A percentile compares a stretch with the other conserved stretches of the same genome.
These are phyloP conservation scores for Cadophora sp. DNA, from an alignment of 2,329 filamentous ascomycete genomes.

Conservation along the genomic window DNA sequence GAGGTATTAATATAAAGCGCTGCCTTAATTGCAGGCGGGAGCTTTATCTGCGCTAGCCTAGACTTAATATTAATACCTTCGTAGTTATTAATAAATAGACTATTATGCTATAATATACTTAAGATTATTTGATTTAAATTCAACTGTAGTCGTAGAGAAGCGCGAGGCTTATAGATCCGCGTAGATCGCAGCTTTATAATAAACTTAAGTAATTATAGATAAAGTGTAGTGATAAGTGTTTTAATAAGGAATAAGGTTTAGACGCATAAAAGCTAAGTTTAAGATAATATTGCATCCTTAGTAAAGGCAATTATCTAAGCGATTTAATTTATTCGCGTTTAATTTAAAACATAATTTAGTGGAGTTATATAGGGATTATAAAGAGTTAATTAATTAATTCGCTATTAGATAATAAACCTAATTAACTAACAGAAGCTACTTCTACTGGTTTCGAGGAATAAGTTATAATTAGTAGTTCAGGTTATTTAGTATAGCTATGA, in stretches of 20 bases:
- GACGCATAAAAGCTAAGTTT: constrained; percentile 13
- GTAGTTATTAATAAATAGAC: constrained; percentile 13
- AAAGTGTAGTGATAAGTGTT: constrained; percentile 21
- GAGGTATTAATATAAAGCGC: constrained; percentile 27
- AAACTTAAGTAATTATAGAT: constrained; percentile 21
- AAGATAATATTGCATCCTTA: constrained; percentile 14
- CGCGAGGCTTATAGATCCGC: constrained; percentile 20
- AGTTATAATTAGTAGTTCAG: too few species aligned
- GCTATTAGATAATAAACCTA: too few species aligned
- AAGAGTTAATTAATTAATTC: constrained; percentile 12
- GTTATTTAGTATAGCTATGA: too few species aligned
- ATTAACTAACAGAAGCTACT: too few species aligned
- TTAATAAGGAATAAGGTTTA: constrained; percentile 11
- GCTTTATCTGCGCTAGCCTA: constrained; percentile 26
- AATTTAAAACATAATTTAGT: constrained; percentile 26
- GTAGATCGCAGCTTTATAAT: constrained; percentile 22
- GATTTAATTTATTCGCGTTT: constrained; percentile 27
- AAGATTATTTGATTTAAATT: constrained; percentile 17
- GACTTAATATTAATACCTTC: constrained; percentile 15
- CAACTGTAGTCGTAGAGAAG: constrained; percentile 19
- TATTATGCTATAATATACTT: constrained; percentile 19
- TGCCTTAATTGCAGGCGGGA: constrained; percentile 28
- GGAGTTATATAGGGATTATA: constrained; percentile 21
- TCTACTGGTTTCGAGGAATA: too few species aligned
- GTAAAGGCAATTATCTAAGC: constrained; percentile 23